Percentiles rank a stretch among this genome's conserved stretches.
phyloP scores from a whole-genome alignment of 192 early-diverging fungal species.

The Spizellomyces sp. region DNA sequence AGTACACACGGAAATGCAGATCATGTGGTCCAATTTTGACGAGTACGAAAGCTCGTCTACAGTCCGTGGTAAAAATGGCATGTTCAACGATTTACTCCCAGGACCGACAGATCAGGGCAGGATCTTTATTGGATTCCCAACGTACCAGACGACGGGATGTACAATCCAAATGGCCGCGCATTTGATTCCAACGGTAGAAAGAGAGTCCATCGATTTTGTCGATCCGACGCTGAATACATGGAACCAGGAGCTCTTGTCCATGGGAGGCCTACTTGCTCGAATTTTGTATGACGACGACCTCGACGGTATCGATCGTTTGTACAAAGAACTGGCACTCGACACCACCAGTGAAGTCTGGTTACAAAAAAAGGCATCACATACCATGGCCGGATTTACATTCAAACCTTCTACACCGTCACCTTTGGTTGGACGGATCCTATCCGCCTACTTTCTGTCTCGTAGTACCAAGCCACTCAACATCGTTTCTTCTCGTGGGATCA shows the following conservation, averaged over 20 bases:
- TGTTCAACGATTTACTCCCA: conserved; percentile 78
- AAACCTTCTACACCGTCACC: conserved; percentile 71
- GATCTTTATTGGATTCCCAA: conserved; percentile 88
- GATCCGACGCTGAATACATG: conserved; percentile 75
- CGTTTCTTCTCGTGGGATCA: conserved; percentile 69
- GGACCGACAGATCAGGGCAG: conserved; percentile 73
- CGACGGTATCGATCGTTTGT: conserved; percentile 54
- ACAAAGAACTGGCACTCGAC: conserved; percentile 47
- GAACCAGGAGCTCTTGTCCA: conserved; percentile 80
- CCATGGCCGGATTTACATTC: conserved; percentile 67
- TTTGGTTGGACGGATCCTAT: conserved; percentile 62
- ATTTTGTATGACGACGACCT: conserved; percentile 81
- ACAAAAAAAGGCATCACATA: conserved; percentile 66
- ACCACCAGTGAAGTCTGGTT: conserved; percentile 56
- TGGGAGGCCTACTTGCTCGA: conserved; percentile 72
- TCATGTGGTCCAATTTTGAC: conserved; percentile 74
- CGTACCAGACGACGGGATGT: conserved; percentile 88
- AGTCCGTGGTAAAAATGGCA: conserved; percentile 45
- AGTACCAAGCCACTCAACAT: conserved; percentile 53
- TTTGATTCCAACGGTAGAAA: conserved; percentile 90
- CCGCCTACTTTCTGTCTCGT: conserved; percentile 59
- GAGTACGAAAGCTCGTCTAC: conserved; percentile 69
- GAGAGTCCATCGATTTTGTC: conserved; percentile 88
- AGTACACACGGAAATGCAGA: conserved; percentile 62
- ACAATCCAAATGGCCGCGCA: conserved; percentile 75